These are phyloP conservation scores for Phoenix roebelenii DNA, from an alignment of 176 grass and related monocot species.

Conservation along the genomic window DNA sequence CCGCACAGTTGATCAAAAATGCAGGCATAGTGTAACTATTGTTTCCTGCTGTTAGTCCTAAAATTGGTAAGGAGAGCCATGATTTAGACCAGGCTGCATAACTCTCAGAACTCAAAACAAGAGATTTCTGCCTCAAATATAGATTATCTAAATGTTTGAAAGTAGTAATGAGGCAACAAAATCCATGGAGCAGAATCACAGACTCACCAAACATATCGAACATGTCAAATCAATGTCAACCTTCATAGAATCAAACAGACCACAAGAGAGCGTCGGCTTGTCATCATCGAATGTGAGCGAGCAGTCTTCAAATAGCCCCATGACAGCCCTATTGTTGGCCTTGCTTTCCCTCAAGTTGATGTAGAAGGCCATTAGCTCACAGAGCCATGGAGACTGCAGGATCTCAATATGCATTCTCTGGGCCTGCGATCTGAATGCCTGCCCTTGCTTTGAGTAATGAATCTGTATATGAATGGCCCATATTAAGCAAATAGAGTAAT, in stretches of 20 bases:
- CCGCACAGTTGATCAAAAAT: no score
- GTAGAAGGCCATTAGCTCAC: conserved; percentile 78
- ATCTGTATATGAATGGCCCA: conserved; percentile 24
- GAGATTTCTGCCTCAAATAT: no score
- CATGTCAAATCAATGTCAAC: conserved; percentile 82
- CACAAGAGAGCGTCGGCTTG: conserved; percentile 53
- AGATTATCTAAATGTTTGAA: no score
- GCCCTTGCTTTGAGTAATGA: conserved; percentile 90
- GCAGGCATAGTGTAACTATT: no score
- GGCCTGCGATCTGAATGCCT: conserved; percentile 75
- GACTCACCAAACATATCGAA: conserved; percentile 80
- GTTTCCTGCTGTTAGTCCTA: no score
- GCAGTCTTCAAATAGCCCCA: conserved; percentile 66
- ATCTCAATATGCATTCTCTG: conserved; percentile 85
- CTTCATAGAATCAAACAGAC: conserved; percentile 63
- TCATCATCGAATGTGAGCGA: conserved; percentile 58
- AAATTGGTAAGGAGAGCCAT: no score
- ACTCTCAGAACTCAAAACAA: no score
- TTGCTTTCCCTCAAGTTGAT: conserved; percentile 64
- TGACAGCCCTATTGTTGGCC: conserved; percentile 25
- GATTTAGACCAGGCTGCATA: no score
- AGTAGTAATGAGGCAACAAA: no score
- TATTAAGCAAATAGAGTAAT: conserved; percentile 39
- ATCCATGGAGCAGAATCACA: background rate
- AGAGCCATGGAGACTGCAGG: conserved; percentile 86